phyloP scores from a whole-genome alignment of 305 asterid species.

The Fraxinus sp. region DNA sequence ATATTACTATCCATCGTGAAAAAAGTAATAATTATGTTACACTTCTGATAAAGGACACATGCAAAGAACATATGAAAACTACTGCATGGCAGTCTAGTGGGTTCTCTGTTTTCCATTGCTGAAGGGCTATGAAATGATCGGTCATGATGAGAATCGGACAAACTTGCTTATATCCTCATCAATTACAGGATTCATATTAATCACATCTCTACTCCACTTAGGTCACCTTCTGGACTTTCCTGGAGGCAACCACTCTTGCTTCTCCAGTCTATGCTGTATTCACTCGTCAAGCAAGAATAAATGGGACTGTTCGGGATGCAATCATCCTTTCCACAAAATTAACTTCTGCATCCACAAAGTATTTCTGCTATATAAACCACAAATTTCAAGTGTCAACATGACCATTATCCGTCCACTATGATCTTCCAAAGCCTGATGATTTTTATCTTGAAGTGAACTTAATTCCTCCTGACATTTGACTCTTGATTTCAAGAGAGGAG shows the following conservation, averaged over 20 bases:
- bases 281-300: background rate
- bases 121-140: background rate
- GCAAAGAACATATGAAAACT: background rate
- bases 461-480: background rate
- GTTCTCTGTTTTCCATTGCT: background rate
- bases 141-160: background rate
- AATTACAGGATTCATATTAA: background rate
- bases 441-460: background rate
- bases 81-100: slow-evolving; percentile 6
- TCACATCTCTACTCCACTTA: background rate
- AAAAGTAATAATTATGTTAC: background rate
- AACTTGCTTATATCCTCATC: slow-evolving; percentile 8
- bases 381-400: background rate
- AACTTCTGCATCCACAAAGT: slow-evolving; percentile 17
- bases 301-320: background rate
- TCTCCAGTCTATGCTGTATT: background rate
- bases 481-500: background rate
- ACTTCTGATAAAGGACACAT: slow-evolving; percentile 11
- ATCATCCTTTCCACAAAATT: background rate
- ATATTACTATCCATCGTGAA: background rate
- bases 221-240: background rate
- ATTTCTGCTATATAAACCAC: background rate
- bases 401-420: background rate
- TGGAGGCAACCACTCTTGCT: background rate
- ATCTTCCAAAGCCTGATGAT: background rate